Evolutionary conservation across 2,329 filamentous ascomycete species (phyloP).

Genomic region (Curvularia verruculosa): DNA sequence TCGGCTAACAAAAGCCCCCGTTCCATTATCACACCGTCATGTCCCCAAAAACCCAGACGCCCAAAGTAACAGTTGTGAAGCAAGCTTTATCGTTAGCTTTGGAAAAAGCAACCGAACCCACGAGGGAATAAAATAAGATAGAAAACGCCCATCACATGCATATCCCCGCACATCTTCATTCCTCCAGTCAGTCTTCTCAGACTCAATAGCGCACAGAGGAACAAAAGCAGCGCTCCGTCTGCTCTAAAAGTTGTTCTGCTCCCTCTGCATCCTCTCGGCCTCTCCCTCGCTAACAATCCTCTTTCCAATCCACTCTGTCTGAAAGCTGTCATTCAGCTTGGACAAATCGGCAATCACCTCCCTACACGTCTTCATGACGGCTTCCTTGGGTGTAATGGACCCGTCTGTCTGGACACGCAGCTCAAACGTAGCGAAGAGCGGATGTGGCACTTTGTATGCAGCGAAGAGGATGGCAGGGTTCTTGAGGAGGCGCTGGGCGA

Average conservation of each 20-base stretch:
- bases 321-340: slow-evolving; percentile 84
- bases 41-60: background rate
- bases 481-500: slow-evolving; percentile 83
- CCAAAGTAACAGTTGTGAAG: background rate
- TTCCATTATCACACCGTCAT: background rate
- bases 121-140: background rate
- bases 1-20: background rate
- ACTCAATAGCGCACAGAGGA: no score
- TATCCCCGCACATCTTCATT: no score
- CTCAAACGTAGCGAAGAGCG: slow-evolving; percentile 59
- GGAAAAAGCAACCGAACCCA: background rate
- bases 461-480: slow-evolving; percentile 86
- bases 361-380: slow-evolving; percentile 79
- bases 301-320: slow-evolving; percentile 68
- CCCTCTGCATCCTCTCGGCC: slow-evolving; percentile 39
- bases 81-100: background rate
- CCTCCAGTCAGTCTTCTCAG: no score
- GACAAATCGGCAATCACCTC: slow-evolving; percentile 82
- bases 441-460: slow-evolving; percentile 75
- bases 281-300: slow-evolving; percentile 46
- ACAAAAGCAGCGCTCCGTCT: no score
- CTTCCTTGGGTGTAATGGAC: slow-evolving; percentile 84
- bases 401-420: slow-evolving; percentile 94
- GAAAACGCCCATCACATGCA: background rate
- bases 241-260: slow-evolving; percentile 37